Base-by-base conservation (phyloP, 202 grass and related monocot species). In the Schoenoplectus tabernaemontani region DNA sequence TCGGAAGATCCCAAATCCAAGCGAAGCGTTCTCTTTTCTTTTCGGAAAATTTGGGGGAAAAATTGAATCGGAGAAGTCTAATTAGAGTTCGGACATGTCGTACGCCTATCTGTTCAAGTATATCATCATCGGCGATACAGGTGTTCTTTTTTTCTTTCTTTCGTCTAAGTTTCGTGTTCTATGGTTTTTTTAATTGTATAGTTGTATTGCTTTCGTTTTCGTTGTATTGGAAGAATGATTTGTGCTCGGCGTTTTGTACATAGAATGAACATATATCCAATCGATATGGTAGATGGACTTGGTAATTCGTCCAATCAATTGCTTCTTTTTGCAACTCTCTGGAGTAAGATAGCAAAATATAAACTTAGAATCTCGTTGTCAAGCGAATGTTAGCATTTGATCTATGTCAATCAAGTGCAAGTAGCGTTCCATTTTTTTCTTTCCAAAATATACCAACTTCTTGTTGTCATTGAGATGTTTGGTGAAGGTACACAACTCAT, bases 101-200 rank as follows among this genome's bases (percentile, higher is more conserved):
- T 93, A 99, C 83, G 96, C 92, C 62, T 96, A 88, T 78, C 88
- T 96, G 64, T 99, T 99, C 90, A 99, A 96, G 75, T 99, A 99
- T 86, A 99, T 96, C 91, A 91, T 99, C 87, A 99, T 99, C 86
- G 96, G 96, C 51, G 96, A 99, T 70, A 99, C 96, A 88, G 96
- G 90, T 95, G 17, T 17, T 51, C 42, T 32, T 38, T 9, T 47
- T 4, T 62, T 42, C 6, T 43, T 46, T 13, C 62, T 54, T 24
- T 44, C 3, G 2, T n/a, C 4, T 6, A 6, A 0, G 4, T 3
- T 50, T 23, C 12, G 32, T 54, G 4, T 5, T 19, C 34, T 73
- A 28, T 20, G 15, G 67, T 8, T 50, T 62, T 0, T 59, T 6
- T 22, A 20, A 64, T 57, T 82, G 2, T 47, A 4, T 30, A 20